Percentiles rank a stretch among this genome's conserved stretches.
Conservation (phyloP, 768 basidiomycete species). For the Trametes meyenii region DNA sequence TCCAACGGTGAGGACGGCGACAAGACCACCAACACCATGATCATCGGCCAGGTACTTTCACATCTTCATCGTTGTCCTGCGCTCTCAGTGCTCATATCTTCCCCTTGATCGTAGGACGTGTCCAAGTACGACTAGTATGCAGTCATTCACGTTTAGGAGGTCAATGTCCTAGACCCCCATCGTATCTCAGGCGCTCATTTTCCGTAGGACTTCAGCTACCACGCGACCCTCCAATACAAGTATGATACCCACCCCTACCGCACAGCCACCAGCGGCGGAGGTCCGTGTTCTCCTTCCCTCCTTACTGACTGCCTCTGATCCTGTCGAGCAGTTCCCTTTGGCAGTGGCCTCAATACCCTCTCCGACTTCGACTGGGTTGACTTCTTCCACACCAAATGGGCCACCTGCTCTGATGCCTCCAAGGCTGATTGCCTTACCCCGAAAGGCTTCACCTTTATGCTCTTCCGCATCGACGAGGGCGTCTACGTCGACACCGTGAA, state of each 20-base stretch:
- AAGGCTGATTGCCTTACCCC: conserved; percentile 12
- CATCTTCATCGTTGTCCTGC: background rate
- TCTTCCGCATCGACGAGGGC: background rate
- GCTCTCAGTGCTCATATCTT: background rate
- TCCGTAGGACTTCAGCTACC: conserved; percentile 14
- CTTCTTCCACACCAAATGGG: conserved; percentile 11
- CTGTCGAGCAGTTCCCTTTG: conserved; percentile 1
- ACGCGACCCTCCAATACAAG: conserved; percentile 4
- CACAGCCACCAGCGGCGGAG: conserved; percentile 9
- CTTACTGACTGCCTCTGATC: too few relatives aligned
- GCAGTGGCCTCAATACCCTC: conserved; percentile 10
- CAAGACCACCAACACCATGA: conserved; percentile 13
- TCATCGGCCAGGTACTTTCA: conserved; percentile 2
- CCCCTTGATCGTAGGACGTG: background rate
- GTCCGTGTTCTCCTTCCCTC: background rate
- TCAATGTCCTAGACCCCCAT: background rate
- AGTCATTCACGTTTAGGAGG: conserved; percentile 14
- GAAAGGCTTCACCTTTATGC: conserved; percentile 18
- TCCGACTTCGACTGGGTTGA: conserved; percentile 10
- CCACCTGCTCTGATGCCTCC: conserved; percentile 13
- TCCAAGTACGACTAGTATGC: conserved; percentile 1
- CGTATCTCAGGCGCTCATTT: background rate
- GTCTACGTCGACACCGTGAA: conserved; percentile 9
- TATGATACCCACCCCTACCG: conserved; percentile 8
- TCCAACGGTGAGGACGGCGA: conserved; percentile 4